phyloP scores from a whole-genome alignment of 208 protist genomes.

The Leishmania aethiopica region DNA sequence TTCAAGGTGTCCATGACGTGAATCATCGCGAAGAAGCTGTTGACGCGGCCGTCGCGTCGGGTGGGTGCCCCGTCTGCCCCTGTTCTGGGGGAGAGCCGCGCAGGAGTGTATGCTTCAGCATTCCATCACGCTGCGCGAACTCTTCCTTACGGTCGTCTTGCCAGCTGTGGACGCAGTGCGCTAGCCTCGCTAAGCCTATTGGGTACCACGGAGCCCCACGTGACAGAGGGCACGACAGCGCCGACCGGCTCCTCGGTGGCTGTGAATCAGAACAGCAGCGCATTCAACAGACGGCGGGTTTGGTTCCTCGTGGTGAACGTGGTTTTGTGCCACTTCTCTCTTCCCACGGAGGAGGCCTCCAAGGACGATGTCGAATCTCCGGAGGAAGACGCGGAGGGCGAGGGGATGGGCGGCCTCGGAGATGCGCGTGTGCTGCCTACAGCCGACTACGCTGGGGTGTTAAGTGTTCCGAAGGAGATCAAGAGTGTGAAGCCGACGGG shows the following conservation, averaged over 20 bases:
- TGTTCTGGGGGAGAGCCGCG: slow-evolving; percentile 10
- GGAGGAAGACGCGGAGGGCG: slow-evolving; percentile 2
- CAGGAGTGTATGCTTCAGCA: slow-evolving; percentile 14
- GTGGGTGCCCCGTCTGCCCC: slow-evolving; percentile 12
- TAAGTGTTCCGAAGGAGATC: slow-evolving; percentile 5
- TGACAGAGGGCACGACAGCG: not conserved
- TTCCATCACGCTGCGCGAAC: slow-evolving; percentile 3
- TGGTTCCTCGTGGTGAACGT: slow-evolving; percentile 26
- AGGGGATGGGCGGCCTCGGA: not conserved
- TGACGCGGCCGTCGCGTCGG: slow-evolving; percentile 3
- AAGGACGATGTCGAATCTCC: not conserved
- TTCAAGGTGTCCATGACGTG: not conserved
- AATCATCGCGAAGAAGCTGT: not conserved
- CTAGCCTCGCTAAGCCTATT: slow-evolving; percentile 14
- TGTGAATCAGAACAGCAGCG: not conserved
- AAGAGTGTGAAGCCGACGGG: slow-evolving; percentile 30
- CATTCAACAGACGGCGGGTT: slow-evolving; percentile 19
- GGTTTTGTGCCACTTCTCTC: slow-evolving; percentile 27
- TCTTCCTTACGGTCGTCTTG: slow-evolving; percentile 19
- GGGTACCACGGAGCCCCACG: not conserved
- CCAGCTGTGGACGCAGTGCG: slow-evolving; percentile 8
- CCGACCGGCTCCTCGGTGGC: not conserved
- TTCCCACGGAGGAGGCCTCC: not conserved
- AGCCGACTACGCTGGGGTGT: slow-evolving; percentile 27
- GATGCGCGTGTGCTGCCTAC: slow-evolving; percentile 19